Base-by-base conservation (phyloP, 768 basidiomycete species). In the Macrolepiota albuminosa region DNA sequence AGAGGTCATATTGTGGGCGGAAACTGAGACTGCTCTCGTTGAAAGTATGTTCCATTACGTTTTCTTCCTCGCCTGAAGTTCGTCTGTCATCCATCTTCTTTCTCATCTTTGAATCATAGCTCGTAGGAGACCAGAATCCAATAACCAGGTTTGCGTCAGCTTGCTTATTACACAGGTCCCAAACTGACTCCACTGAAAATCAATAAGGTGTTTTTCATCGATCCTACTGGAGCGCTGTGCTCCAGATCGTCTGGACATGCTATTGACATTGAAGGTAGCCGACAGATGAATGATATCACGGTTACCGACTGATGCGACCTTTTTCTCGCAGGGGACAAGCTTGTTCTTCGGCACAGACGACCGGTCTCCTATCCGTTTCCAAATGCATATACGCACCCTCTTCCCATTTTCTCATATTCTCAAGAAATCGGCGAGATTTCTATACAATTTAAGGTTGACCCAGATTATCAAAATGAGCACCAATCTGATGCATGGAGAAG, bases 191-290 rank as follows among this genome's bases (percentile, higher is more conserved):
- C 4, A 62, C 54, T 57, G 40, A 13, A 47, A 13, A 51, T 59
- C 33, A 26, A 33, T 39, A 65, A 93, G 88, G 88, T 93, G 18
- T 93, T 92, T 75, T 93, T 90, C 74, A 82, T 93, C 56, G 92
- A 94, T 69, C 80, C 82, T 2, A 82, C 83, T 21, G 91, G 92
- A 21, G 84, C 84, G 10, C 72, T 93, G 45, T 93, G 89, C 69
- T 90, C 91, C 9, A 81, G 88, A 64, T 81, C 84, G 4, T 83
- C 91, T 16, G 92, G 92, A 0, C 91, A 93, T 72, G 92, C 91
- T 8, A 75, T 94, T 40, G 91, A 94, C 66, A 72, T 93, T 39
- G 84, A 93, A 78, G 82, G 91, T 87, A 70, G 40, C 33, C 6
- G 50, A 50, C 42, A 51, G 50, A 40, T n/a, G 11, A 45, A 26